Percentiles rank a stretch among this genome's conserved stretches.
Conservation (phyloP, 2,329 filamentous ascomycete species). For the Exophiala sp. region DNA sequence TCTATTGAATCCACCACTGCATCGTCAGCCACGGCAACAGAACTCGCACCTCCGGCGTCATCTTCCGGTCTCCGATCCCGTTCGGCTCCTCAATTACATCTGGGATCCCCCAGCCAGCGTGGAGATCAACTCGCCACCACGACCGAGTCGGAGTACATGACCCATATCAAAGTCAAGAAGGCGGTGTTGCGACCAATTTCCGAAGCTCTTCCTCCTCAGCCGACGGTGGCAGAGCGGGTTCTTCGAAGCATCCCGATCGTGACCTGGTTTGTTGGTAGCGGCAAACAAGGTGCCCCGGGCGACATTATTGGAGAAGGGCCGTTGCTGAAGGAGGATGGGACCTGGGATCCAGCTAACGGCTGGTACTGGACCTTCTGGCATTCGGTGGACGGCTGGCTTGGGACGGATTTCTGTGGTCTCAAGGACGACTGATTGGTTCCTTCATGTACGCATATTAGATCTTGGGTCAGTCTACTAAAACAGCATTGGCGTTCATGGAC, state of each 20-base stretch:
- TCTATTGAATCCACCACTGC: slow-evolving; percentile 35
- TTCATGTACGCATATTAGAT: background rate
- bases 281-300: slow-evolving; percentile 16
- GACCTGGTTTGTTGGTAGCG: slow-evolving; percentile 58
- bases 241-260: slow-evolving; percentile 62
- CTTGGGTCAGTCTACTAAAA: background rate
- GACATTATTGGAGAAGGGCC: slow-evolving; percentile 45
- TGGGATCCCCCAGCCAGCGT: slow-evolving; percentile 7
- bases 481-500: background rate
- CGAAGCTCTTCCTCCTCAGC: slow-evolving; percentile 64
- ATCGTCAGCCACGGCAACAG: slow-evolving; percentile 35
- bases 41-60: slow-evolving; percentile 31
- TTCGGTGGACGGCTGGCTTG: slow-evolving; percentile 50
- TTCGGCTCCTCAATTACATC: slow-evolving; percentile 21
- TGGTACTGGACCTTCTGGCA: slow-evolving; percentile 57
- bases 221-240: slow-evolving; percentile 58
- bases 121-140: slow-evolving; percentile 16
- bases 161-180: slow-evolving; percentile 61
- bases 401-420: slow-evolving; percentile 57
- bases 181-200: slow-evolving; percentile 61
- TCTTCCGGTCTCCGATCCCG: slow-evolving; percentile 24
- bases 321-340: slow-evolving; percentile 41
- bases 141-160: slow-evolving; percentile 44
- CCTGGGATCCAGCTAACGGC: slow-evolving; percentile 31
- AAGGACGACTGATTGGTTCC: slow-evolving; percentile 39